Conservation (phyloP, 2,329 filamentous ascomycete genomes). For the Penicillium sp. region DNA sequence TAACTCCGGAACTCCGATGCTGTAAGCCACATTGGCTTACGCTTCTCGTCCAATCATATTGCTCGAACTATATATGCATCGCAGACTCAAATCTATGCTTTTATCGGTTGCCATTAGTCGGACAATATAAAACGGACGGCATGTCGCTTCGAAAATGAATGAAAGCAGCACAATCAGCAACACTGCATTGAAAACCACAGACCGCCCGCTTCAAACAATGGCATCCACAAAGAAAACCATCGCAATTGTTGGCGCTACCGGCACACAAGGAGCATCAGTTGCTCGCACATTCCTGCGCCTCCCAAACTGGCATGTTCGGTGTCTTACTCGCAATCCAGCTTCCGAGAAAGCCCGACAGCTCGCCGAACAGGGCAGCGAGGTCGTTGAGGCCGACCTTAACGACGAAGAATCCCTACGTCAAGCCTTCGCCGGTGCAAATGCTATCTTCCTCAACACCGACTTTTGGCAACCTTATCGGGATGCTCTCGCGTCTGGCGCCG, state of each 20-base stretch:
- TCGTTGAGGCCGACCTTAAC: conserved; percentile 31
- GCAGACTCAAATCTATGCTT: not conserved
- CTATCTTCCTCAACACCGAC: conserved; percentile 57
- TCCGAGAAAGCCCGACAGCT: conserved; percentile 23
- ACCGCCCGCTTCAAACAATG: not conserved
- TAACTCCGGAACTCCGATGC: conserved; percentile 1
- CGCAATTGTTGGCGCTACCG: conserved; percentile 38
- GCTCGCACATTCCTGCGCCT: conserved; percentile 26
- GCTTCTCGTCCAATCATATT: conserved; percentile 12
- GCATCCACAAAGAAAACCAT: conserved; percentile 41
- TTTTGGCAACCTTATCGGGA: conserved; percentile 54
- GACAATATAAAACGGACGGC: not conserved
- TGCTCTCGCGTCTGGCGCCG: conserved; percentile 19
- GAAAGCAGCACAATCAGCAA: not conserved
- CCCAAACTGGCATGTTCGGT: conserved; percentile 32
- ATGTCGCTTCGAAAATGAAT: not conserved
- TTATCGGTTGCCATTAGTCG: too few relatives aligned
- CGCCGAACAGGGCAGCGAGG: conserved; percentile 25
- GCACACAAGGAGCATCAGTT: conserved; percentile 33
- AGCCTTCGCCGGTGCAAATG: conserved; percentile 44
- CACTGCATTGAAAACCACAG: not conserved
- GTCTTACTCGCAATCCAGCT: conserved; percentile 31
- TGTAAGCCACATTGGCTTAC: conserved; percentile 17
- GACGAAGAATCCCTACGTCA: conserved; percentile 26
- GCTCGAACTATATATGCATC: not conserved